A percentile compares a stretch with the other conserved stretches of the same genome.
These are phyloP conservation scores for Coelastrella sp. DNA, from an alignment of 139 green algal species.

Conservation along the genomic window DNA sequence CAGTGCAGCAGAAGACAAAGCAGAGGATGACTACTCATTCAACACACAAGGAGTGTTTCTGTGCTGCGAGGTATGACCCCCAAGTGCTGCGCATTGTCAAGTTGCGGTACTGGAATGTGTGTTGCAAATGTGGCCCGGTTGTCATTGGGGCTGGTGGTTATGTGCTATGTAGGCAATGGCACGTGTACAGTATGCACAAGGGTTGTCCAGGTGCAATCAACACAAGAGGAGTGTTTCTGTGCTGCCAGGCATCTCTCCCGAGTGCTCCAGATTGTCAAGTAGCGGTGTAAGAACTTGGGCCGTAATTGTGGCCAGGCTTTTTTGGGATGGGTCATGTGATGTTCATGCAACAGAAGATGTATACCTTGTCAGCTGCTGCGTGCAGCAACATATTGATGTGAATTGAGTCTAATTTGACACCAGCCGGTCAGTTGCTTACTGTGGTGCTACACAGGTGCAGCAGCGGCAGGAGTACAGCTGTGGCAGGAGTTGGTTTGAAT, in stretches of 20 bases:
- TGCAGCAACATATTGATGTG: too few species aligned
- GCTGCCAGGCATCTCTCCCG: conserved; percentile 49
- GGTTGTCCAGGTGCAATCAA: conserved; percentile 24
- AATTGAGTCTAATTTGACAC: too few species aligned
- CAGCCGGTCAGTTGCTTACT: too few species aligned
- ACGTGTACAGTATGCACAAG: too few species aligned
- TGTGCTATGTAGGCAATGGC: neutral
- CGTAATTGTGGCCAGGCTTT: too few species aligned
- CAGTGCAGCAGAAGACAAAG: conserved; percentile 59
- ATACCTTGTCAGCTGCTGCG: too few species aligned
- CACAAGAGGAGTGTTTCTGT: conserved; percentile 66
- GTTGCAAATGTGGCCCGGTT: too few species aligned
- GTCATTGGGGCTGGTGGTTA: neutral
- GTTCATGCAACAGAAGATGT: too few species aligned
- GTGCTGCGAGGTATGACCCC: conserved; percentile 52
- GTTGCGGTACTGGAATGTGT: neutral
- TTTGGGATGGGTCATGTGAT: too few species aligned
- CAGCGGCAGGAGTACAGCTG: neutral
- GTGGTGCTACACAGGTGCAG: too few species aligned
- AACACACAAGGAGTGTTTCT: conserved; percentile 70
- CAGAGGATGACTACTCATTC: conserved; percentile 63
- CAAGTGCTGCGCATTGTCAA: too few species aligned
- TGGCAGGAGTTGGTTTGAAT: neutral
- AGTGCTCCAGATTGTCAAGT: neutral
- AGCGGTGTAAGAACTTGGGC: neutral